Base-by-base conservation (phyloP, 345 rosid genomes). In the Aquilaria malaccensis region DNA sequence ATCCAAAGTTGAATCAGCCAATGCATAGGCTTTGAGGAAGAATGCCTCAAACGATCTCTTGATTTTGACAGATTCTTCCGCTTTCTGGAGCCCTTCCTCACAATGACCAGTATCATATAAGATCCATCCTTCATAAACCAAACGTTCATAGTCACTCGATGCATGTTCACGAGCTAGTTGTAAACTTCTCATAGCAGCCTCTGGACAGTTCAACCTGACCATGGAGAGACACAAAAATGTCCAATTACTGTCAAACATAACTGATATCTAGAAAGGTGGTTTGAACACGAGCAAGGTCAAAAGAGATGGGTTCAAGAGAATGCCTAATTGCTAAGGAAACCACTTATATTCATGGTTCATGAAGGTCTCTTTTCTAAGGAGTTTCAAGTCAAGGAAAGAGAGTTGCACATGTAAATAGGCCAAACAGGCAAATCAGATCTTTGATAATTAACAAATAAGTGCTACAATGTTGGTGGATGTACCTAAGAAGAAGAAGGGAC, bases 71-170 rank as follows among this genome's bases (percentile, higher is more conserved):
- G 97, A 94, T 63, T 88, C 86, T 55, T 94, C 96, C 2, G 99
- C 97, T 74, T 88, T 94, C 67, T 60, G 82, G 63, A 90, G 87
- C 56, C 99, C 97, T 82, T 90, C 96, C 62, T 94, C 90, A 58
- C 92, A 90, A 66, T 94, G 95, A 56, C 97, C 95, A 0, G 97
- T 90, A 69, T 94, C 99, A 65, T 94, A 94, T 69, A 93, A 79
- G 69, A 93, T 93, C 98, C 98, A 93, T 60, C 97, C 98, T 74
- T 90, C 99, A 50, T 94, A 94, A 22, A 94, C 97, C 59, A 90
- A 77, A 33, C 91, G 91, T 55, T 94, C 99, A 13, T 94, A 95
- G 41, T 86, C 95, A 67, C 83, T 77, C 7, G 91, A 78, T 64
- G 97, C 97, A 80, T 88, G 91, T 59, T 82, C 82, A 13, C 96